phyloP scores from a whole-genome alignment of 1,139 yeast species.

The Arxiozyma heterogenica region DNA sequence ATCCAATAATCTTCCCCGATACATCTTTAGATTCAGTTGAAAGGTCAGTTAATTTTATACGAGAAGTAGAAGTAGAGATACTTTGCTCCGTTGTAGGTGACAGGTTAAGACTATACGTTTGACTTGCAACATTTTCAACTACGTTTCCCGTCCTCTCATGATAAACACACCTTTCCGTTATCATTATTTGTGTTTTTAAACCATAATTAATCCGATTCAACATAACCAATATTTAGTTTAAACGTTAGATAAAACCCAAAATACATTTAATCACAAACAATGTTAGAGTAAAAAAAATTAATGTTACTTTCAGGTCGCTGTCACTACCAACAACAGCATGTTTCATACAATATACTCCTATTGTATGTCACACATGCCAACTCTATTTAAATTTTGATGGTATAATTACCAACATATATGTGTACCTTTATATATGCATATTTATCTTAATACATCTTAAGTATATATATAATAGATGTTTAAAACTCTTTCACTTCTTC shows the following conservation, averaged over 20 bases:
- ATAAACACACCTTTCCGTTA: not conserved
- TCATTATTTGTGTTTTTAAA: too few relatives aligned
- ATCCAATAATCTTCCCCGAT: constrained; percentile 18
- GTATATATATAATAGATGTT: not conserved
- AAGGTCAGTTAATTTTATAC: not conserved
- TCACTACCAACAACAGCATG: not conserved
- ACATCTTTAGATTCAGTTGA: not conserved
- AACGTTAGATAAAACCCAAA: not conserved
- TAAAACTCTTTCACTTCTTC: not conserved
- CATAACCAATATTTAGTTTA: not conserved
- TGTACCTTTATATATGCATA: not conserved
- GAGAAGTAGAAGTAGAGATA: not conserved
- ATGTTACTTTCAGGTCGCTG: not conserved
- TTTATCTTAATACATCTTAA: not conserved
- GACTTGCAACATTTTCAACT: not conserved
- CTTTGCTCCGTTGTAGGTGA: not conserved
- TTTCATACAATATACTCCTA: not conserved
- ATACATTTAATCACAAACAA: not conserved
- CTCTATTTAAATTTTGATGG: not conserved
- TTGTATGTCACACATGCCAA: not conserved
- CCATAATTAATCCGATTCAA: not conserved
- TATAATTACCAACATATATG: not conserved
- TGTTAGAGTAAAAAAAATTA: too few relatives aligned
- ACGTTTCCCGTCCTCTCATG: not conserved
- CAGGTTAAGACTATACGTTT: not conserved